phyloP scores from a whole-genome alignment of 805 yeast genomes.

The Candida chilensis region DNA sequence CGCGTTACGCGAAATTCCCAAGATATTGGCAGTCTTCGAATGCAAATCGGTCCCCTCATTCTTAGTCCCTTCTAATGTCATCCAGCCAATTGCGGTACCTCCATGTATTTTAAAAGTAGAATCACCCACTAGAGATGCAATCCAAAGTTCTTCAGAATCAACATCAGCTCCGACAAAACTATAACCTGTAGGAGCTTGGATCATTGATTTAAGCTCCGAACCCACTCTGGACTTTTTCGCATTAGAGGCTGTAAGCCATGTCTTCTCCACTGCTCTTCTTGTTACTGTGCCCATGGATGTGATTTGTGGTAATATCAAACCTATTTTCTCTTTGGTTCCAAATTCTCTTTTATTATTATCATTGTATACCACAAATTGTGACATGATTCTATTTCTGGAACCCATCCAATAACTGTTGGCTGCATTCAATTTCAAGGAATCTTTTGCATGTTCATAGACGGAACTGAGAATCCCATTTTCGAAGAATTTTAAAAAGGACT shows the following conservation, averaged over 20 bases:
- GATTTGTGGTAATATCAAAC: constrained; percentile 76
- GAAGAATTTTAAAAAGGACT: constrained; percentile 59
- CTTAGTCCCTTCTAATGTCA: constrained; percentile 96
- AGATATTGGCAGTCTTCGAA: constrained; percentile 82
- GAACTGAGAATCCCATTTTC: constrained; percentile 71
- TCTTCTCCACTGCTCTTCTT: constrained; percentile 90
- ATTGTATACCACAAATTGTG: constrained; percentile 75
- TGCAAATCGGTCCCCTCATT: constrained; percentile 89
- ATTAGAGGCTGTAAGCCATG: constrained; percentile 97
- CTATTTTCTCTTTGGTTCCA: constrained; percentile 21
- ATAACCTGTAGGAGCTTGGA: constrained; percentile 84
- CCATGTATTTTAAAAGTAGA: constrained; percentile 86
- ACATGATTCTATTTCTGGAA: constrained; percentile 72
- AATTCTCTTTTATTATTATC: constrained; percentile 13
- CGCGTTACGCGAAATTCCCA: constrained; percentile 84
- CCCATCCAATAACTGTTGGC: constrained; percentile 91
- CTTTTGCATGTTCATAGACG: constrained; percentile 59
- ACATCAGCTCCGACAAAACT: constrained; percentile 97
- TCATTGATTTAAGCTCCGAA: constrained; percentile 82
- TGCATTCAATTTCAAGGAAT: constrained; percentile 71
- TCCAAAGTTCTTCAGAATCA: constrained; percentile 97
- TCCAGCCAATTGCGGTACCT: constrained; percentile 97
- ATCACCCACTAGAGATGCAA: constrained; percentile 92
- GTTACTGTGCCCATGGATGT: constrained; percentile 96
- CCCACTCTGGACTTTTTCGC: constrained; percentile 83